Conservation (phyloP, 345 rosid genomes). For the Nephelium lappaceum region DNA sequence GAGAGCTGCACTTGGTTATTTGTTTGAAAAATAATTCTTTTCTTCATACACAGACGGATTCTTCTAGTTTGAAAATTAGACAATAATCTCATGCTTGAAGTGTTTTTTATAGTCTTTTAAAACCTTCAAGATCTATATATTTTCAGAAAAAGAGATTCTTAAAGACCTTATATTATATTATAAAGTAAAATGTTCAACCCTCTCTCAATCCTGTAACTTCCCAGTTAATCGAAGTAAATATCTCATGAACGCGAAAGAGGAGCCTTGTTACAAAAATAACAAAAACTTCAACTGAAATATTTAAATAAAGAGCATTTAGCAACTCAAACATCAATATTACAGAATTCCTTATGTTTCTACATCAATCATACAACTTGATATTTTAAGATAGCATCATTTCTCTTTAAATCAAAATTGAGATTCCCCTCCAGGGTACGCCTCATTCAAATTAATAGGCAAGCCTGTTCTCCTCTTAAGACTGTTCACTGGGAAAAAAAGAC, state of each 20-base stretch:
- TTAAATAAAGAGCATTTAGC: neutral
- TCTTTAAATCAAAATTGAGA: neutral
- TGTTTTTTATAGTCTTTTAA: no score
- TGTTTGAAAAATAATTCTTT: no score
- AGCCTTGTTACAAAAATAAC: neutral
- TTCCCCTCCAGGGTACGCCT: neutral
- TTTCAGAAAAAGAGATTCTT: no score
- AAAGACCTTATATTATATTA: no score
- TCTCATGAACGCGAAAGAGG: neutral
- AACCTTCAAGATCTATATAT: no score
- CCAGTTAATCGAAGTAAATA: neutral
- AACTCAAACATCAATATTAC: neutral
- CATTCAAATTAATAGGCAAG: neutral
- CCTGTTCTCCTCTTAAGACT: neutral
- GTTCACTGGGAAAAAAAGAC: neutral
- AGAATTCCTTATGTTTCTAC: slow-evolving; percentile 5
- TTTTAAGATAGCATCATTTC: neutral
- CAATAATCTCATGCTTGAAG: no score
- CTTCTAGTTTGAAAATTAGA: no score
- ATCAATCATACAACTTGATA: neutral
- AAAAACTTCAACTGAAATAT: neutral
- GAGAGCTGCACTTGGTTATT: no score
- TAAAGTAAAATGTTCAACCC: neutral
- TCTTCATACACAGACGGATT: no score
- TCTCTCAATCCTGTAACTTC: neutral